Percentiles rank a stretch among this genome's conserved stretches.
Evolutionary conservation across 495 filamentous ascomycete species (phyloP).

Genomic region (Xylaria flabelliformis): DNA sequence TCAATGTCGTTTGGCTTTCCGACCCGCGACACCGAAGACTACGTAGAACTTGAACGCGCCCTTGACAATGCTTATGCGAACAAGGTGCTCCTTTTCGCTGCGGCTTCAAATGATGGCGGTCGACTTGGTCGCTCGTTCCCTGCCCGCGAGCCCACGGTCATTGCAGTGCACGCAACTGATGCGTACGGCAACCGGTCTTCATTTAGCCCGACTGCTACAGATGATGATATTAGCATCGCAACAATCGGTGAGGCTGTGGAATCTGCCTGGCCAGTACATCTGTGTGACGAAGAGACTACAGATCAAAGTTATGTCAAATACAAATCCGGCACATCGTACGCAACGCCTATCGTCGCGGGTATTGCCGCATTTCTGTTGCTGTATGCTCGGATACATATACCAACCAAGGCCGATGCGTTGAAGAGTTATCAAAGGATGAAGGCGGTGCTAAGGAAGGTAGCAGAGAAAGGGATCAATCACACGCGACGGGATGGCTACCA

Average conservation of each 20-base stretch:
- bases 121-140: constrained; percentile 13
- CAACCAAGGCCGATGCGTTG: background rate
- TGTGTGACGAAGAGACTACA: background rate
- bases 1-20: constrained; percentile 34
- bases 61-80: constrained; percentile 22
- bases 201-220: constrained; percentile 24
- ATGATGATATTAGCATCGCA: constrained; percentile 10
- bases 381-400: constrained; percentile 27
- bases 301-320: background rate
- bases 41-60: constrained; percentile 20
- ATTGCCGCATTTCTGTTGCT: constrained; percentile 32
- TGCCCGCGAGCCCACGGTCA: constrained; percentile 19
- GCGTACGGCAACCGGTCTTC: constrained; percentile 13
- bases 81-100: constrained; percentile 30
- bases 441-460: constrained; percentile 9
- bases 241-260: constrained; percentile 28
- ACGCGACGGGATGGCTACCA: constrained; percentile 22
- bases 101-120: constrained; percentile 31
- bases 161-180: constrained; percentile 28
- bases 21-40: background rate
- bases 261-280: constrained; percentile 20
- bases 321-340: constrained; percentile 29
- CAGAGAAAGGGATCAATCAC: constrained; percentile 11
- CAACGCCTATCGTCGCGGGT: constrained; percentile 31
- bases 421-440: constrained; percentile 19